Base-by-base conservation (phyloP, 148 eudicot genomes). In the Silene conica region DNA sequence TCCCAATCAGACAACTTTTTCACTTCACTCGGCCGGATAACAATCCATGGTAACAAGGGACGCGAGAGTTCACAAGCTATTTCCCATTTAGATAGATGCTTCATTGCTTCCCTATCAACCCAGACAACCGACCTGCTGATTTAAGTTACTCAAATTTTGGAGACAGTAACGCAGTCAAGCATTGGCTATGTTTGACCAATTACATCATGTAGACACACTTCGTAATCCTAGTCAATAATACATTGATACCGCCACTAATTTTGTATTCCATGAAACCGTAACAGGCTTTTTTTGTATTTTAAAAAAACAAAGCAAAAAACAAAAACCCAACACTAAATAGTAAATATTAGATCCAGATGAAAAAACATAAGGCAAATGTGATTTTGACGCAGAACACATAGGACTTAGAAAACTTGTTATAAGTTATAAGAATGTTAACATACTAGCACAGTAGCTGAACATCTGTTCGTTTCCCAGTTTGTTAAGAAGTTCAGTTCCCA, bases 381-480 rank as follows among this genome's bases (percentile, higher is more conserved):
- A 62, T 68, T 41, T 48, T 70, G 20, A 61, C 60, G 68, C 61
- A 69, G 63, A 68, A 74, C 64, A 55, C 74, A 63, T 68, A 25
- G 31, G 23, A 22, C 20, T 60, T 19, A 31, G 7, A 34, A 1
- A 63, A 34, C 6, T 16, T 18, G 28, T 19, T 71, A 18, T 38
- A 21, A 18, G 28, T 19, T 71, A 18, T 38, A 67, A 76, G 52
- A 34, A 56, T 10, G 72, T 78, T 73, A 71, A 89, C 96, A 79
- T 92, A 96, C 99, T 84, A 73, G 92, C 93, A 89, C 99, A 92
- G 70, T 87, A 96, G 86, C 92, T 92, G 92, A 84, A 92, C 94
- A 96, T 92, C 70, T 78, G 82, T 38, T 86, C 89, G 15, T 80
- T 86, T 80, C 99, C 99, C 87, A 96, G 82, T 75, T 81, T 81